Evolutionary conservation across 768 basidiomycete species (phyloP).

Genomic region (Suillus subaureus): DNA sequence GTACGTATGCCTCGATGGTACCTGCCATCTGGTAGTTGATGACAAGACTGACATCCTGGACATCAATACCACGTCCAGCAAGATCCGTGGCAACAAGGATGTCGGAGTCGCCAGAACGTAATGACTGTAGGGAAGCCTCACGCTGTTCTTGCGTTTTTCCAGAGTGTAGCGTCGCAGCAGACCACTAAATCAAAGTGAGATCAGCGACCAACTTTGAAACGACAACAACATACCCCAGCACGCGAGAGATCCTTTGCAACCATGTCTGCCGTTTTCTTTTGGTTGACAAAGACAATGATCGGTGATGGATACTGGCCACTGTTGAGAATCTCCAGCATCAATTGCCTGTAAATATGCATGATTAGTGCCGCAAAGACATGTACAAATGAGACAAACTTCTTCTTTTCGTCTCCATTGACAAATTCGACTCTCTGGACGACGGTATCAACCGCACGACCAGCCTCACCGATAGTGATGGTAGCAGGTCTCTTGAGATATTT

Average conservation of each 20-base stretch:
- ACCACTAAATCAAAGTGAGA: slow-evolving; percentile 61
- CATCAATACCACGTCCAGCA: slow-evolving; percentile 98
- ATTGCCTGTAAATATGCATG: slow-evolving; percentile 51
- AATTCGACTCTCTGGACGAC: slow-evolving; percentile 98
- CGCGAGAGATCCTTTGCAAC: slow-evolving; percentile 93
- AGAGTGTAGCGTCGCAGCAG: slow-evolving; percentile 88
- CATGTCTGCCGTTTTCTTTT: slow-evolving; percentile 99
- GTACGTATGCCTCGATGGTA: slow-evolving; percentile 96
- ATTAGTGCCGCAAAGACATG: slow-evolving; percentile 8
- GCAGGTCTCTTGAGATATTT: slow-evolving; percentile 95
- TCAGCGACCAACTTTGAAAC: slow-evolving; percentile 4
- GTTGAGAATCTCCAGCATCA: slow-evolving; percentile 91
- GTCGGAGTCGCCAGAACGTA: slow-evolving; percentile 85
- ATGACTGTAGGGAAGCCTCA: slow-evolving; percentile 84
- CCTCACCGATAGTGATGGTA: slow-evolving; percentile 96
- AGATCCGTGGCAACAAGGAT: slow-evolving; percentile 96
- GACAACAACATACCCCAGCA: slow-evolving; percentile 66
- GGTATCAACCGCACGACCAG: slow-evolving; percentile 96
- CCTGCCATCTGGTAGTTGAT: slow-evolving; percentile 98
- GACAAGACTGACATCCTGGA: slow-evolving; percentile 93
- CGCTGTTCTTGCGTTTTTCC: slow-evolving; percentile 98
- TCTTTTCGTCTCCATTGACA: slow-evolving; percentile 91
- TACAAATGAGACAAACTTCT: slow-evolving; percentile 63
- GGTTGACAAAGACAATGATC: slow-evolving; percentile 98
- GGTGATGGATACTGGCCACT: slow-evolving; percentile 81